Percentiles rank a stretch among this genome's conserved stretches.
These are phyloP conservation scores for Eucalyptus sideroxylon DNA, from an alignment of 345 rosid genomes.

Conservation along the genomic window DNA sequence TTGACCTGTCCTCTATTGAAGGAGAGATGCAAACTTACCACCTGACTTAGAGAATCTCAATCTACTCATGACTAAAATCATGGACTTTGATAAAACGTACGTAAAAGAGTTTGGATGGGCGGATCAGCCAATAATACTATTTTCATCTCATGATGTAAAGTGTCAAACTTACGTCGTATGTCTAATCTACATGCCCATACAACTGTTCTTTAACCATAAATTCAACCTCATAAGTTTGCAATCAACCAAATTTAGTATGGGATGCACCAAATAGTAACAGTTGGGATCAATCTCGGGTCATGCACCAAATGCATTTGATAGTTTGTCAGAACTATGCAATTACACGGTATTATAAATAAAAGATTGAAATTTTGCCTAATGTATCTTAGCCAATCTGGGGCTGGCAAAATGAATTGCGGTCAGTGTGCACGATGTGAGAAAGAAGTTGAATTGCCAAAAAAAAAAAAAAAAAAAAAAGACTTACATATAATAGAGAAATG, in stretches of 20 bases:
- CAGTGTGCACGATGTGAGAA: background rate
- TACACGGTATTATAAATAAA: background rate
- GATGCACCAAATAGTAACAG: background rate
- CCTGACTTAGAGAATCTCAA: background rate
- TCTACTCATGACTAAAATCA: background rate
- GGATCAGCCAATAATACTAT: background rate
- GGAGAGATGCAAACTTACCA: background rate
- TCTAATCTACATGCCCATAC: background rate
- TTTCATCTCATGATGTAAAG: background rate
- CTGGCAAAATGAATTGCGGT: background rate
- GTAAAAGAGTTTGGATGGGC: background rate
- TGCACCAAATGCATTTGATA: background rate
- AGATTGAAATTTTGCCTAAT: background rate
- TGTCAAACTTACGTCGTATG: background rate
- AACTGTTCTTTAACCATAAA: background rate
- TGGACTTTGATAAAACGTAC: background rate
- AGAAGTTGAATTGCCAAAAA: background rate
- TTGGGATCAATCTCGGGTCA: background rate
- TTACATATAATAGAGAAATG: background rate
- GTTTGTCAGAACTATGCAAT: background rate
- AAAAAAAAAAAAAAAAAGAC: background rate
- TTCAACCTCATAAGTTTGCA: background rate
- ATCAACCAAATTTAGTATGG: background rate
- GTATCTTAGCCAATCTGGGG: background rate
- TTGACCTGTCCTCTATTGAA: background rate